These are phyloP conservation scores for Calonectria hawksworthii DNA, from an alignment of 2,329 filamentous ascomycete species.

Conservation along the genomic window DNA sequence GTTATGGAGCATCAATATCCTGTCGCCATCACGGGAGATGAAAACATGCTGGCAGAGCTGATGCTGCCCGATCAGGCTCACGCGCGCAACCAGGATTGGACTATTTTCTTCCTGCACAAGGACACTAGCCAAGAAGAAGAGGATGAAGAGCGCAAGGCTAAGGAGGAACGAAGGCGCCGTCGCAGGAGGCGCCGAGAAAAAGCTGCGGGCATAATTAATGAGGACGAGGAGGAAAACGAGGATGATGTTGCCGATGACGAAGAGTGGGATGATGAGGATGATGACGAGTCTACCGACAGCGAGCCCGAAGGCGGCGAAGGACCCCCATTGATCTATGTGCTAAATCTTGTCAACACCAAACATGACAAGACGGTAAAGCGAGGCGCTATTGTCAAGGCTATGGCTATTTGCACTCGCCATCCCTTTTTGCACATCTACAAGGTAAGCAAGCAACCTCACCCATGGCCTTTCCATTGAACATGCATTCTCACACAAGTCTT, in stretches of 20 bases:
- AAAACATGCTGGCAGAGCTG: constrained; percentile 97
- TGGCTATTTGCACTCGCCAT: constrained; percentile 98
- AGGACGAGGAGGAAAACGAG: constrained; percentile 58
- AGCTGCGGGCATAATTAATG: constrained; percentile 62
- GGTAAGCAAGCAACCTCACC: constrained; percentile 60
- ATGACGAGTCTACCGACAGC: constrained; percentile 68
- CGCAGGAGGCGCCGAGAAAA: constrained; percentile 67
- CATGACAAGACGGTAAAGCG: constrained; percentile 93
- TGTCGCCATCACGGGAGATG: constrained; percentile 93
- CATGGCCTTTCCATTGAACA: background rate
- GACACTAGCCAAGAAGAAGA: constrained; percentile 89
- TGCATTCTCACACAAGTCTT: constrained; percentile 31
- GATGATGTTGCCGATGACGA: constrained; percentile 61
- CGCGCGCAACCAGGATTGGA: constrained; percentile 96
- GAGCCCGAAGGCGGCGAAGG: constrained; percentile 83
- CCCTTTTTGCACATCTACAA: constrained; percentile 99
- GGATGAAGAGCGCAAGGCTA: constrained; percentile 75
- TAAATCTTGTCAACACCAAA: constrained; percentile 98
- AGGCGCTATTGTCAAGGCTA: constrained; percentile 95
- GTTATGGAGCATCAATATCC: constrained; percentile 99
- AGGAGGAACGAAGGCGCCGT: constrained; percentile 65
- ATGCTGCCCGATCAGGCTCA: constrained; percentile 99
- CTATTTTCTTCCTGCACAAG: constrained; percentile 98
- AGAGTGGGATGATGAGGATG: constrained; percentile 64
- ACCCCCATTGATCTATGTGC: constrained; percentile 93